phyloP scores from a whole-genome alignment of 768 basidiomycete genomes.

The Tylopilus vinaceipallidus region DNA sequence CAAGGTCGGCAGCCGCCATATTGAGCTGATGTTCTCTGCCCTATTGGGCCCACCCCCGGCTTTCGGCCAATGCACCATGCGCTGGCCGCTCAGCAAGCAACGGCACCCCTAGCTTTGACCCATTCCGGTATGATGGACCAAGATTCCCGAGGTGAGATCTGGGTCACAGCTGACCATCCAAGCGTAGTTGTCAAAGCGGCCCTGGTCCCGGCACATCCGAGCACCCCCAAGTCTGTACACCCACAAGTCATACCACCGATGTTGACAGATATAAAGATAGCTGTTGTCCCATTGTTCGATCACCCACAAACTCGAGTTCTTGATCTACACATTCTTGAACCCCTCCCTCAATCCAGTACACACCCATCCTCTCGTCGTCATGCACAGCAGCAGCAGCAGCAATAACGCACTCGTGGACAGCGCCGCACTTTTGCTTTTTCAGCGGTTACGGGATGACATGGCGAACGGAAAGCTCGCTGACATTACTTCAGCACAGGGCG shows the following conservation, averaged over 20 bases:
- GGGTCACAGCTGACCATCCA: background rate
- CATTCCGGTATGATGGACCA: slow-evolving; percentile 1
- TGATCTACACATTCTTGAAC: background rate
- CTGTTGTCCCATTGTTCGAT: background rate
- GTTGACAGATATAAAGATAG: slow-evolving; percentile 11
- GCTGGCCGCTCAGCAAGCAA: background rate
- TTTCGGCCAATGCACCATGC: background rate
- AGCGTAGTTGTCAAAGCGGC: slow-evolving; percentile 12
- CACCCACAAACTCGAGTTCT: background rate
- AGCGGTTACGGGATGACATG: slow-evolving; percentile 9
- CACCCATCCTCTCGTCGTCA: slow-evolving; percentile 1
- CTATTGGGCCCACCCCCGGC: background rate
- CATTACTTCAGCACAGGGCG: slow-evolving; percentile 1
- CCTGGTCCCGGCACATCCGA: slow-evolving; percentile 9
- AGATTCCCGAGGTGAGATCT: slow-evolving; percentile 14
- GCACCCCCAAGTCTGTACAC: slow-evolving; percentile 18
- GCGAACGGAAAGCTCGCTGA: slow-evolving; percentile 9
- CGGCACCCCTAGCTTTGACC: no score
- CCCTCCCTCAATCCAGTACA: background rate
- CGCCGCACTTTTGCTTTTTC: slow-evolving; percentile 10
- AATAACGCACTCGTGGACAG: background rate
- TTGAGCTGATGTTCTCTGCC: background rate
- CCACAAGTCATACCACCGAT: slow-evolving; percentile 2
- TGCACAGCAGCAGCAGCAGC: slow-evolving; percentile 9
- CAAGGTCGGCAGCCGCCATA: slow-evolving; percentile 19